Evolutionary conservation across 2,329 filamentous ascomycete genomes (phyloP).

Genomic region (Talaromyces sp.): DNA sequence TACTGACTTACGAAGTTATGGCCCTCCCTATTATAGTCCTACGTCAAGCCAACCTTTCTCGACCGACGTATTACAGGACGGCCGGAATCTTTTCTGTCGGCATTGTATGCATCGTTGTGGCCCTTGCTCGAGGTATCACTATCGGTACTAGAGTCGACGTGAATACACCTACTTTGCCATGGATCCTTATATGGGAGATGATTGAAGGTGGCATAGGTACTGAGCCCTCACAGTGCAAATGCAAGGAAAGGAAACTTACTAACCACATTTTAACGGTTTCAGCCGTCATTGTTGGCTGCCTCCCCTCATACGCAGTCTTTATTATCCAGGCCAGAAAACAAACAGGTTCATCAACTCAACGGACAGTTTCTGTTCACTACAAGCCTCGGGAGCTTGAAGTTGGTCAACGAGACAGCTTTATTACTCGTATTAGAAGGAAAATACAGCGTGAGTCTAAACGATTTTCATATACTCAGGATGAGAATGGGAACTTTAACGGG

Average conservation of each 20-base stretch:
- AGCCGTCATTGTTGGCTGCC: conserved; percentile 24
- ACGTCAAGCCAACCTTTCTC: conserved; percentile 34
- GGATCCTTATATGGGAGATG: conserved; percentile 37
- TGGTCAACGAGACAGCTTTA: neutral
- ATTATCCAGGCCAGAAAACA: conserved; percentile 7
- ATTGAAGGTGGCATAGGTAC: conserved; percentile 36
- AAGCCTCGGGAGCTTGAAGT: neutral
- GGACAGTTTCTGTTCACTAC: neutral
- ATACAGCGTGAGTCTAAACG: neutral
- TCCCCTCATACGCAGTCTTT: conserved; percentile 20
- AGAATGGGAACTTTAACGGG: neutral
- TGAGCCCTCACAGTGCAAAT: neutral
- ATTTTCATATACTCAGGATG: neutral
- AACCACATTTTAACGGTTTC: neutral
- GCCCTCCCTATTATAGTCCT: conserved; percentile 35
- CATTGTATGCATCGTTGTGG: conserved; percentile 26
- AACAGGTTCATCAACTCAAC: neutral
- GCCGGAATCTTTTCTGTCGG: conserved; percentile 28
- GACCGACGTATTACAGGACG: conserved; percentile 31
- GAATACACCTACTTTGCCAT: conserved; percentile 29
- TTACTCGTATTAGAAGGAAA: neutral
- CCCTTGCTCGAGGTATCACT: conserved; percentile 29
- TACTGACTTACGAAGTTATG: conserved; percentile 30
- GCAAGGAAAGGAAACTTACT: neutral
- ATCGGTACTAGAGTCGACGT: conserved; percentile 28